Conservation (phyloP, 208 protist genomes). For the Leishmania mexicana region DNA sequence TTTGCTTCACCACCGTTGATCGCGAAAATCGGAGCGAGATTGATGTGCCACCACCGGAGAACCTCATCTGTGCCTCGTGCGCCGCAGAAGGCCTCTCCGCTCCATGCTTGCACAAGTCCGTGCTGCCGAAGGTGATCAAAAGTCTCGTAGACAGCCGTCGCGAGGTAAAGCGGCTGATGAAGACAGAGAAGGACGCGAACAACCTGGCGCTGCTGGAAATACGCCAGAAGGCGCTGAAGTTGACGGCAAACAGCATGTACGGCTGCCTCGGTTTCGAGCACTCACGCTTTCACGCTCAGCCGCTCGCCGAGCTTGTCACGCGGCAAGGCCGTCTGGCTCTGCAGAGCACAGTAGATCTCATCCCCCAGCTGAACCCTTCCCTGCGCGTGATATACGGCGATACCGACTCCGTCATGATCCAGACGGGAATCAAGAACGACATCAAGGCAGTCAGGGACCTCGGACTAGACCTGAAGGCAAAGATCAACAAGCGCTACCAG, state of each 20-base stretch:
- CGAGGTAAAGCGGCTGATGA: constrained; percentile 96
- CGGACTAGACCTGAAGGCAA: constrained; percentile 91
- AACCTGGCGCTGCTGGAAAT: constrained; percentile 94
- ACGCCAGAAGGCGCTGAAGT: constrained; percentile 97
- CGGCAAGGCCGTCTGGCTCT: constrained; percentile 95
- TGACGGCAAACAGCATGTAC: constrained; percentile 99
- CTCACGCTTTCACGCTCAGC: constrained; percentile 98
- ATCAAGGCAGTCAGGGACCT: constrained; percentile 89
- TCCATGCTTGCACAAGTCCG: constrained; percentile 87
- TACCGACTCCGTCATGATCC: constrained; percentile 99
- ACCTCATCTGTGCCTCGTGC: constrained; percentile 80
- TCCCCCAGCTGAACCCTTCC: constrained; percentile 87
- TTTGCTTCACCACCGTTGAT: constrained; percentile 99
- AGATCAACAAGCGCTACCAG: constrained; percentile 97
- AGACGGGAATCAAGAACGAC: constrained; percentile 93
- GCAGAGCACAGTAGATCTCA: constrained; percentile 94
- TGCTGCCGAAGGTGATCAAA: constrained; percentile 96
- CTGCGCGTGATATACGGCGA: constrained; percentile 97
- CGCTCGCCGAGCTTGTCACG: constrained; percentile 98
- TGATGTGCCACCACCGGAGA: constrained; percentile 70
- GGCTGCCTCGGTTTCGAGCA: constrained; percentile 99
- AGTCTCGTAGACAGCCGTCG: constrained; percentile 93
- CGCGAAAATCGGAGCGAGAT: constrained; percentile 38
- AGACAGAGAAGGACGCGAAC: constrained; percentile 81
- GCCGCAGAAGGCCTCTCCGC: constrained; percentile 48